phyloP scores from a whole-genome alignment of 2,329 filamentous ascomycete species.

The Fusarium staphyleae region DNA sequence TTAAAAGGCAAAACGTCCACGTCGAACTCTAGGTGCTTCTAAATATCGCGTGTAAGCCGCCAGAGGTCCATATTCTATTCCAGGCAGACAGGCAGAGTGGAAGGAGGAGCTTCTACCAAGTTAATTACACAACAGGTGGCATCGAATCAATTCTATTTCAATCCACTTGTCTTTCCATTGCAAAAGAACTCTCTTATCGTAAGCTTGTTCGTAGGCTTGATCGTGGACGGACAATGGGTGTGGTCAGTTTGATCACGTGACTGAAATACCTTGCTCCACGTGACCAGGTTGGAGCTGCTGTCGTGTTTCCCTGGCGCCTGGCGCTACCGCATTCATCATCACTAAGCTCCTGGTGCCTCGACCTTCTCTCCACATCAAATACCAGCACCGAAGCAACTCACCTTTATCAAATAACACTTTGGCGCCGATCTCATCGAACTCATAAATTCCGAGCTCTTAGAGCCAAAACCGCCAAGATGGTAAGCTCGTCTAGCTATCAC shows the following conservation, averaged over 20 bases:
- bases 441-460: constrained; percentile 35
- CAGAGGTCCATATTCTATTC: too few species aligned
- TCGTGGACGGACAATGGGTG: too few species aligned
- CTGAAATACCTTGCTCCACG: constrained; percentile 37
- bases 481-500: constrained; percentile 32
- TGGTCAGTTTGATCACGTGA: constrained; percentile 28
- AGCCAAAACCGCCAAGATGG: constrained; percentile 48
- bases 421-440: constrained; percentile 8
- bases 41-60: too few species aligned
- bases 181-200: too few species aligned
- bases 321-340: constrained; percentile 45
- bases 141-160: not conserved
- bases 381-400: constrained; percentile 29
- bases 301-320: constrained; percentile 56
- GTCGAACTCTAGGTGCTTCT: too few species aligned
- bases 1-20: too few species aligned
- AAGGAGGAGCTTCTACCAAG: too few species aligned
- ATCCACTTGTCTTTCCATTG: too few species aligned
- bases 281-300: constrained; percentile 45
- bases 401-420: constrained; percentile 11
- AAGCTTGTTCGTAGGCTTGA: too few species aligned
- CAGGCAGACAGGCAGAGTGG: too few species aligned
- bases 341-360: constrained; percentile 42
- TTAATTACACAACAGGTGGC: too few species aligned
- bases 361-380: constrained; percentile 37